Base-by-base conservation (phyloP, 805 yeast species). In the Monosporozyma servazzii region DNA sequence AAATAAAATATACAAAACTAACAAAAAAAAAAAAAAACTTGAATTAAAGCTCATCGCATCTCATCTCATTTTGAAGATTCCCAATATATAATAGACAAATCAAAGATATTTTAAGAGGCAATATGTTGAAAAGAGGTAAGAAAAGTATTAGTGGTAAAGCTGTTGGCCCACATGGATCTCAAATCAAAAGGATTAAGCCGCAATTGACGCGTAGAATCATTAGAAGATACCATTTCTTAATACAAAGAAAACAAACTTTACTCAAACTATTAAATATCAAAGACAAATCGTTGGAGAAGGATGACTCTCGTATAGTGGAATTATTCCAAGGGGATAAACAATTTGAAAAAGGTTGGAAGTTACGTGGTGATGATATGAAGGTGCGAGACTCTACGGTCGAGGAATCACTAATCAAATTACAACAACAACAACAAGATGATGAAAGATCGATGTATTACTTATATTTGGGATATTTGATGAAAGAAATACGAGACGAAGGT, bases 161-260 rank as follows among this genome's bases (percentile, higher is more conserved):
- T 62, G 44, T 65, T 67, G 25, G 68, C 67, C 45, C 61, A 61
- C 52, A 54, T 58, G 49, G 57, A 2, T 17, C 61, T 41, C 62
- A 68, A 29, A 63, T 65, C 8, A 81, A 83, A 2, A 73, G 72
- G 7, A 73, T 83, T 51, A 88, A 84, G 65, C 95, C 88, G 3
- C 75, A 76, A 44, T 73, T 80, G 58, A 84, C 96, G 0, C 72
- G 96, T 47, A 81, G 78, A 59, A 73, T 90, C 20, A 90, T 90
- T 27, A 75, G 96, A 51, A 67, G 88, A 40, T 88, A 80, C 56
- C 97, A 89, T 65, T 76, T 80, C 1, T 71, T 90, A 15, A 74
- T 83, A 51, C 86, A 84, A 57, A 75, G 78, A 54, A 75, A 76
- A 54, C 66, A 72, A 18, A 54, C 70, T 2, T 67, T 83, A 2